Conservation (phyloP, 148 eudicot species). For the Persicaria maculosa region DNA sequence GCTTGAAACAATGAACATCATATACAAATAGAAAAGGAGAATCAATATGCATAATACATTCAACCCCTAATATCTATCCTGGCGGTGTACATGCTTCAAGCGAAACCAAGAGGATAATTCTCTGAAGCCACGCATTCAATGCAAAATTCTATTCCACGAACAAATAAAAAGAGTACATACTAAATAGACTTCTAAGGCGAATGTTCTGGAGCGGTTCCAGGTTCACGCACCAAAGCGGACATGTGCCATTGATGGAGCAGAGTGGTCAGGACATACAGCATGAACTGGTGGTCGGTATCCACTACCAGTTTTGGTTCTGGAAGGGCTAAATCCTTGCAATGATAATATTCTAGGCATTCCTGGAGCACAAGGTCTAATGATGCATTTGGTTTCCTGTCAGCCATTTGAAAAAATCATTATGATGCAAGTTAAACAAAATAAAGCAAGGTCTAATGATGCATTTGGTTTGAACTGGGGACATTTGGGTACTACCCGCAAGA, state of each 20-base stretch:
- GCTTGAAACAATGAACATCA: no score
- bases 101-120: no score
- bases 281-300: slow-evolving; percentile 22
- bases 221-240: slow-evolving; percentile 30
- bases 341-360: slow-evolving; percentile 25
- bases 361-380: slow-evolving; percentile 43
- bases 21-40: no score
- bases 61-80: no score
- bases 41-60: no score
- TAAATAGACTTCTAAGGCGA: background rate
- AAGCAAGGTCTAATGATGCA: no score
- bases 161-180: background rate
- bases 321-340: slow-evolving; percentile 25
- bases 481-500: no score
- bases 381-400: slow-evolving; percentile 52
- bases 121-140: background rate
- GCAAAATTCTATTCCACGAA: background rate
- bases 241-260: slow-evolving; percentile 21
- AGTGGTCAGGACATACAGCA: slow-evolving; percentile 23
- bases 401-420: slow-evolving; percentile 16
- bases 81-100: no score
- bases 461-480: no score
- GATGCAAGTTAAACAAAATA: background rate
- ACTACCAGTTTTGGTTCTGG: slow-evolving; percentile 20
- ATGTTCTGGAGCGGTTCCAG: slow-evolving; percentile 19